Conservation (phyloP, 140 eudicot species). For the Anethum foeniculum region DNA sequence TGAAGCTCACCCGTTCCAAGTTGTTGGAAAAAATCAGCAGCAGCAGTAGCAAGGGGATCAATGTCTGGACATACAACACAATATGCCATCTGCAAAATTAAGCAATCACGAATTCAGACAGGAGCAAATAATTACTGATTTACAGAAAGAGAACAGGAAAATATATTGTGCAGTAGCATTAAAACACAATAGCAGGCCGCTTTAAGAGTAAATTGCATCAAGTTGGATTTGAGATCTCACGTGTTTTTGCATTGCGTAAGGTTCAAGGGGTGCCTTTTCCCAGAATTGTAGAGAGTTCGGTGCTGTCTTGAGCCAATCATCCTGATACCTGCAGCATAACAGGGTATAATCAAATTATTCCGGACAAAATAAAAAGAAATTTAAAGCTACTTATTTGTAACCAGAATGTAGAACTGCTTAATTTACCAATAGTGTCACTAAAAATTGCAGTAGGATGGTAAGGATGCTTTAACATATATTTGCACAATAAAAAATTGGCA, state of each 20-base stretch:
- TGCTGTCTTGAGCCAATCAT: slow-evolving; percentile 97
- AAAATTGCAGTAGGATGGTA: not conserved
- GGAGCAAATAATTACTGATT: not conserved
- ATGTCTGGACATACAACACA: slow-evolving; percentile 93
- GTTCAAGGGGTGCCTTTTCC: slow-evolving; percentile 99
- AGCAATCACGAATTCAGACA: slow-evolving; percentile 7
- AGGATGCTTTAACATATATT: not conserved
- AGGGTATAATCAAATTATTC: not conserved
- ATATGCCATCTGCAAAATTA: slow-evolving; percentile 67
- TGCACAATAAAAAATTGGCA: not conserved
- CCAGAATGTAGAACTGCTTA: not conserved
- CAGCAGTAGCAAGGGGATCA: slow-evolving; percentile 80
- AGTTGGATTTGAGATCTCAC: slow-evolving; percentile 31
- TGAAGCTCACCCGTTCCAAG: slow-evolving; percentile 81
- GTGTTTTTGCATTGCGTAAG: slow-evolving; percentile 84
- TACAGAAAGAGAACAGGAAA: slow-evolving; percentile 2
- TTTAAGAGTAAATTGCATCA: not conserved
- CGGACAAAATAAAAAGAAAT: not conserved
- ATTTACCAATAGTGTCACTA: not conserved
- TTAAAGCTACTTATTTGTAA: not conserved
- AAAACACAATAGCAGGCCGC: not conserved
- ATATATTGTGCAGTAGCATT: not conserved
- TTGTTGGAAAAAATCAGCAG: slow-evolving; percentile 95
- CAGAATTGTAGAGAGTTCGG: slow-evolving; percentile 79
- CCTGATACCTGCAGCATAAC: slow-evolving; percentile 72